Evolutionary conservation across 306 rosid species (phyloP), one percentile per base, ranked within the genome.

Genomic region (Cicer cuneatum): DNA sequence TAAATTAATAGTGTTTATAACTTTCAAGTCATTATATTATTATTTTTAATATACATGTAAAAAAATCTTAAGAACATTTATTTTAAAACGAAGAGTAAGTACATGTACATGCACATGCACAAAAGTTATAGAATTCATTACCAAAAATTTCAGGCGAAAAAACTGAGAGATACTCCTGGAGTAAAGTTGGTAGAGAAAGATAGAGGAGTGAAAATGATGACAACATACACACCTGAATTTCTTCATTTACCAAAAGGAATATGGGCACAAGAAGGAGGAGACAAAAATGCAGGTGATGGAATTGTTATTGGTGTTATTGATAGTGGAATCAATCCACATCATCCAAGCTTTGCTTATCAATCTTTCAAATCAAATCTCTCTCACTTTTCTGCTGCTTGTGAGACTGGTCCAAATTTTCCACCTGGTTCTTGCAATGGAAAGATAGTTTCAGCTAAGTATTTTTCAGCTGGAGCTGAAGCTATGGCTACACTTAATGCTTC

Each of bases 381-480:
- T 74, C 76, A 14, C 63, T 90, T 88, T 73, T 53, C 42, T 5
- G 94, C 88, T 45, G 78, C 70, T 3, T 94, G 97, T 48, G 78
- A 88, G 73, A 41, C 80, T 0, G 99, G 95, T 42, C 97, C 96
- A 35, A 40, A 19, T 1, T 94, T 94, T 51, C 87, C 89, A 0
- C 64, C 73, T 5, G 67, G 40, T 69, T 89, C 88, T 45, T 92
- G 97, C 71, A 88, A 88, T 54, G 95, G 90, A 3, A 94, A 94
- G 81, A 86, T 94, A 21, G 82, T 87, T 10, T 80, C 90, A 0
- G 97, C 96, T 0, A 85, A 85, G 73, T 94, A 77, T 80, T 90
- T 91, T 87, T 85, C 93, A 0, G 85, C 88, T n/a, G 98, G 98
- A 43, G 97, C 93, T 79, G 54, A 82, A 75, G 93, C 97, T 4